Percentiles rank a stretch among this genome's conserved stretches.
Evolutionary conservation across 805 yeast genomes (phyloP).

Genomic region (Priceomyces haplophilus): DNA sequence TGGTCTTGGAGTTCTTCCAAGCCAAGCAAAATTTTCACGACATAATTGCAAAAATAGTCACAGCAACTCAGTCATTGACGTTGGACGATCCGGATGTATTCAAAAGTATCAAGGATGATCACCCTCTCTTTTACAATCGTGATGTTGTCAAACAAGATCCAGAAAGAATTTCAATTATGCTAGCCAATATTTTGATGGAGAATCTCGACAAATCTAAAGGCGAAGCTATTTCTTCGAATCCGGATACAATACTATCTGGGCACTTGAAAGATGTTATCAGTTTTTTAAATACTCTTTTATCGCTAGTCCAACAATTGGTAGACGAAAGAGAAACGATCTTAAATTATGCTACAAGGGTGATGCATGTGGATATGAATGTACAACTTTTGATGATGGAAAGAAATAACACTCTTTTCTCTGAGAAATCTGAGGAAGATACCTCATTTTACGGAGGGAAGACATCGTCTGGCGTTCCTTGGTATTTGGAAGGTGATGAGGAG

Average conservation of each 20-base stretch:
- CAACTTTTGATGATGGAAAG: conserved; percentile 52
- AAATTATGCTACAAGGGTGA: conserved; percentile 71
- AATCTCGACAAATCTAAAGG: conserved; percentile 38
- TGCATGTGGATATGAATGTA: conserved; percentile 69
- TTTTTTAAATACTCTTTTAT: conserved; percentile 32
- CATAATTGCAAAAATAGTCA: conserved; percentile 51
- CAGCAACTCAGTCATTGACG: conserved; percentile 69
- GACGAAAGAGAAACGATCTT: conserved; percentile 69
- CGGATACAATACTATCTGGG: conserved; percentile 38
- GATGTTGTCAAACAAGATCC: conserved; percentile 37
- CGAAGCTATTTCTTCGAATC: conserved; percentile 34
- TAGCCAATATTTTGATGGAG: conserved; percentile 46
- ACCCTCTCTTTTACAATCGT: conserved; percentile 42
- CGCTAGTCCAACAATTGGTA: conserved; percentile 53
- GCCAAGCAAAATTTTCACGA: conserved; percentile 72
- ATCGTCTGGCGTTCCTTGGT: conserved; percentile 62
- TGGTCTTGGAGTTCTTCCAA: conserved; percentile 67
- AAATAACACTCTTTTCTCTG: conserved; percentile 36
- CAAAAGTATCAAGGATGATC: conserved; percentile 56
- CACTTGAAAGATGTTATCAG: conserved; percentile 36
- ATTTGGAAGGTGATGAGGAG: conserved; percentile 63
- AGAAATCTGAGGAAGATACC: conserved; percentile 36
- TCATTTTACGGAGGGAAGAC: conserved; percentile 34
- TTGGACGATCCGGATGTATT: conserved; percentile 75
- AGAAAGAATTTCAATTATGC: conserved; percentile 48